Conservation (phyloP, 495 filamentous ascomycete genomes). For the Friedmanniomyces simplex region DNA sequence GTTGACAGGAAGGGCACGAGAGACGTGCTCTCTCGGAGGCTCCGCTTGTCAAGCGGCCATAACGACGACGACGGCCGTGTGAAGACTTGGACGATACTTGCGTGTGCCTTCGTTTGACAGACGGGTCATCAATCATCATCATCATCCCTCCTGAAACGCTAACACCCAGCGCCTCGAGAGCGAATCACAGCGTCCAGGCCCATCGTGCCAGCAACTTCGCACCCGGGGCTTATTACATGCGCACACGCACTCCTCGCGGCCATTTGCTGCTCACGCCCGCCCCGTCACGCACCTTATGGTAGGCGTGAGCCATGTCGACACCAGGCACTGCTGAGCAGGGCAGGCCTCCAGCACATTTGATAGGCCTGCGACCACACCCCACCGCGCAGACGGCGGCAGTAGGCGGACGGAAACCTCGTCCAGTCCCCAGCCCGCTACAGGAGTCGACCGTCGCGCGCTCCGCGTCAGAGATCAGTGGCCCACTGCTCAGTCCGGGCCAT, state of each 20-base stretch:
- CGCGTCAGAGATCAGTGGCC: neutral
- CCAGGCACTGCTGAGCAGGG: neutral
- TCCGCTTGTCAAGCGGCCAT: too few relatives aligned
- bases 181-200: too few relatives aligned
- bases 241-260: neutral
- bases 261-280: neutral
- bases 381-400: neutral
- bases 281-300: neutral
- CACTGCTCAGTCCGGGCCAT: neutral
- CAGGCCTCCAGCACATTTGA: neutral
- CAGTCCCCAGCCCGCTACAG: conserved; percentile 9
- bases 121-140: too few relatives aligned
- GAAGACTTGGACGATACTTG: too few relatives aligned
- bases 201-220: neutral
- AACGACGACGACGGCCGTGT: too few relatives aligned
- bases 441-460: neutral
- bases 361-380: neutral
- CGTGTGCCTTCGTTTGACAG: too few relatives aligned
- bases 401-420: neutral
- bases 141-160: too few relatives aligned
- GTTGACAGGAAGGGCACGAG: too few relatives aligned
- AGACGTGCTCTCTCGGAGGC: too few relatives aligned
- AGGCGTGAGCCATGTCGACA: neutral
- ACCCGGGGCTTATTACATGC: neutral
- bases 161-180: too few relatives aligned